Conservation (phyloP, 768 basidiomycete species). For the Leccinum incarnatum region DNA sequence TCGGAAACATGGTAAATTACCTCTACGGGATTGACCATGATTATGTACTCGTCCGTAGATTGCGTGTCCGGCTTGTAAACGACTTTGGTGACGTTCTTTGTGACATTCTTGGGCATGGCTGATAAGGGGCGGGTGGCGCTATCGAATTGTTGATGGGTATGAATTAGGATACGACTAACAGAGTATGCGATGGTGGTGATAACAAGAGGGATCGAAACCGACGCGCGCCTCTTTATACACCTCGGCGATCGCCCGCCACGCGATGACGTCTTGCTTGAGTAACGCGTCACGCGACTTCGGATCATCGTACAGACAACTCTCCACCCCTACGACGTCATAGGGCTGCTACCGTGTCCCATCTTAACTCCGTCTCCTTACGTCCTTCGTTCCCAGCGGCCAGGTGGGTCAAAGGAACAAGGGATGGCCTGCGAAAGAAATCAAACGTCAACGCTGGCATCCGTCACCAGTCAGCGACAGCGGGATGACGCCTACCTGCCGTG, state of each 20-base stretch:
- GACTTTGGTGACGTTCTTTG: slow-evolving; percentile 63
- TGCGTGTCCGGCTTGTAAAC: slow-evolving; percentile 77
- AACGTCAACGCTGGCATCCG: background rate
- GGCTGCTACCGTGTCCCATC: slow-evolving; percentile 25
- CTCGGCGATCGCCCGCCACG: slow-evolving; percentile 21
- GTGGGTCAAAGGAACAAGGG: slow-evolving; percentile 48
- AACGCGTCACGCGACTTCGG: slow-evolving; percentile 30
- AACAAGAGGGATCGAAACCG: background rate
- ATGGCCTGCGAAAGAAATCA: slow-evolving; percentile 40
- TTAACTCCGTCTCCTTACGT: slow-evolving; percentile 11
- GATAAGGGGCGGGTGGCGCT: background rate
- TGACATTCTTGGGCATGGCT: slow-evolving; percentile 46
- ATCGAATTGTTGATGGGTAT: slow-evolving; percentile 9
- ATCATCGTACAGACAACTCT: slow-evolving; percentile 1
- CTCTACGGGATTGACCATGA: slow-evolving; percentile 64
- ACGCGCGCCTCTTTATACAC: slow-evolving; percentile 25
- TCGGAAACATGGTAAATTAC: slow-evolving; percentile 37
- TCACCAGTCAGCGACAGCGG: background rate
- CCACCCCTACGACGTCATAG: slow-evolving; percentile 11
- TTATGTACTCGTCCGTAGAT: slow-evolving; percentile 68
- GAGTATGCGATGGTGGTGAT: background rate
- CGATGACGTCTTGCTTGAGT: slow-evolving; percentile 21
- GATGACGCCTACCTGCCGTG: slow-evolving; percentile 71
- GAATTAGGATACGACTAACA: slow-evolving; percentile 13
- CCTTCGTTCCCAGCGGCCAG: slow-evolving; percentile 20